Conservation (phyloP, 176 grass and related monocot species). For the Carex parvula region DNA sequence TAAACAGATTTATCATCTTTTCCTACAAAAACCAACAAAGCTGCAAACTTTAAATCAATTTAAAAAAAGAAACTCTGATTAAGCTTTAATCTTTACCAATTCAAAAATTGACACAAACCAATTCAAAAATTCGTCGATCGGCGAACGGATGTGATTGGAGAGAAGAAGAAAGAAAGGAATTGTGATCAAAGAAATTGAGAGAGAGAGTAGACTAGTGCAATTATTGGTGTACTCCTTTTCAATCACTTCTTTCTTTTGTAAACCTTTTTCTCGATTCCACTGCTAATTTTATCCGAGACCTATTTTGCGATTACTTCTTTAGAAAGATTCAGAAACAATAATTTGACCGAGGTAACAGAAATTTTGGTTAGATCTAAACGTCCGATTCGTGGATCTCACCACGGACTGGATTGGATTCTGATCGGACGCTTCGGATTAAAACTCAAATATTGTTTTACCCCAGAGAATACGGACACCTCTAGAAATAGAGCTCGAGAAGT, state of each 20-base stretch:
- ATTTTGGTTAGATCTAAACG: no score
- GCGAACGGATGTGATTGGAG: not conserved
- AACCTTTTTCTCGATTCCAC: no score
- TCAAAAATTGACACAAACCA: not conserved
- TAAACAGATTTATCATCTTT: slow-evolving; percentile 64
- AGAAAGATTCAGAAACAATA: not conserved
- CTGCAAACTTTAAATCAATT: not conserved
- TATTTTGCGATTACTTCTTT: not conserved
- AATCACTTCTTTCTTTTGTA: not conserved
- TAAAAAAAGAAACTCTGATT: not conserved
- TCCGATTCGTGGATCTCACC: no score
- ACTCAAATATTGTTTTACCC: no score
- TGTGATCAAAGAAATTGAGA: not conserved
- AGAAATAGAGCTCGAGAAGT: not conserved
- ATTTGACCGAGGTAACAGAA: no score
- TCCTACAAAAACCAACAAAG: not conserved
- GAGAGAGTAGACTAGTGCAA: slow-evolving; percentile 7
- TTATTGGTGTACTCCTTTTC: slow-evolving; percentile 1
- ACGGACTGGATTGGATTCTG: no score
- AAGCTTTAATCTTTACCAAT: not conserved
- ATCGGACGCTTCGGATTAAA: no score
- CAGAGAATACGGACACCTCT: no score
- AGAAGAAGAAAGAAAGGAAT: not conserved
- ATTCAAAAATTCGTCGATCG: not conserved
- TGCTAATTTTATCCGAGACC: not conserved